These are phyloP conservation scores for Tylopilus subfusipes DNA, from an alignment of 768 basidiomycete genomes.

Conservation along the genomic window DNA sequence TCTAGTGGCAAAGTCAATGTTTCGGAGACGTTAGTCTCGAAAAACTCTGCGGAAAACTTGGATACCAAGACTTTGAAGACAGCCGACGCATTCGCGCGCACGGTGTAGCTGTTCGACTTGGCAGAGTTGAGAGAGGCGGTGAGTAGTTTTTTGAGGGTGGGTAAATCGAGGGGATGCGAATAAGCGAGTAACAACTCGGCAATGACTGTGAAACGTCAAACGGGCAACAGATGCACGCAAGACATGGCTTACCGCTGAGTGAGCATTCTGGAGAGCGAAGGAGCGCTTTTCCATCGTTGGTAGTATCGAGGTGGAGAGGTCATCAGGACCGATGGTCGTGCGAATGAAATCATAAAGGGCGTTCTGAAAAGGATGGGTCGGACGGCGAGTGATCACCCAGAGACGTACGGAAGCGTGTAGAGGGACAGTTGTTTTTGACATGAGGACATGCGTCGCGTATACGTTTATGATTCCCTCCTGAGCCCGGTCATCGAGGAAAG, in stretches of 20 bases:
- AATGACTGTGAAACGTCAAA: slow-evolving; percentile 41
- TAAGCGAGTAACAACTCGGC: slow-evolving; percentile 56
- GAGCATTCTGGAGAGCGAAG: slow-evolving; percentile 78
- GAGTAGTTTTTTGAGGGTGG: slow-evolving; percentile 52
- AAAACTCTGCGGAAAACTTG: slow-evolving; percentile 35
- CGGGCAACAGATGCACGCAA: background rate
- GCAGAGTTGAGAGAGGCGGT: slow-evolving; percentile 59
- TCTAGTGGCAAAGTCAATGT: slow-evolving; percentile 73
- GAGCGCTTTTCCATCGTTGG: slow-evolving; percentile 79
- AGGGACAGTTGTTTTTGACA: slow-evolving; percentile 62
- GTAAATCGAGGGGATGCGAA: too few species aligned
- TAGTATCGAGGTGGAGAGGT: slow-evolving; percentile 48
- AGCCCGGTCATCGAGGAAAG: background rate
- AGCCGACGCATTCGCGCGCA: slow-evolving; percentile 55
- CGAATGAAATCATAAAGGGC: slow-evolving; percentile 61
- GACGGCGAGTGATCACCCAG: background rate
- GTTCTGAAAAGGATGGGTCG: slow-evolving; percentile 33
- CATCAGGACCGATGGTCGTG: slow-evolving; percentile 46
- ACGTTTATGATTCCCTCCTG: slow-evolving; percentile 59
- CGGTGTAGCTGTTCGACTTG: slow-evolving; percentile 67
- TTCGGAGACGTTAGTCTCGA: slow-evolving; percentile 54
- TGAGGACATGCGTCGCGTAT: slow-evolving; percentile 62
- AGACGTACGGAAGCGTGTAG: slow-evolving; percentile 53
- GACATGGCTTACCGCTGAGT: too few species aligned
- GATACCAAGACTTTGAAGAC: too few species aligned